Percentiles rank a stretch among this genome's conserved stretches.
Evolutionary conservation across 495 filamentous ascomycete genomes (phyloP).

Genomic region (Saxophila tyrrhenica): DNA sequence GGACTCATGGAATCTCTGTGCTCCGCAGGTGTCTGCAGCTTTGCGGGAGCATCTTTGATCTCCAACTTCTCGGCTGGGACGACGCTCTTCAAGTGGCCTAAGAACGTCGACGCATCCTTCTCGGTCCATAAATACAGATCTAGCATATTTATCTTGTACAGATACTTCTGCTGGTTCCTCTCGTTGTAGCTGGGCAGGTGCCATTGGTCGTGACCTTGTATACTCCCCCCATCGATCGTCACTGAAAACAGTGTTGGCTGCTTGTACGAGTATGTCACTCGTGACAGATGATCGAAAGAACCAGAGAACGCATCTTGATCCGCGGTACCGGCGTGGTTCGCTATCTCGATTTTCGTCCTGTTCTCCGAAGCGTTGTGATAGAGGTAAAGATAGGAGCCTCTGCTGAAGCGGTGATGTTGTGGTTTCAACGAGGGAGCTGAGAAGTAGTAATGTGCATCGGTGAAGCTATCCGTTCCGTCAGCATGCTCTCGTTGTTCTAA

Average conservation of each 20-base stretch:
- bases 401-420: conserved; percentile 76
- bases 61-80: conserved; percentile 50
- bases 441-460: conserved; percentile 85
- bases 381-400: conserved; percentile 78
- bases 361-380: conserved; percentile 61
- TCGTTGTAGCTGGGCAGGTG: conserved; percentile 62
- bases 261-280: conserved; percentile 60
- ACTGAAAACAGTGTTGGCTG: conserved; percentile 69
- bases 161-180: conserved; percentile 55
- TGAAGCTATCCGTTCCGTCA: conserved; percentile 49
- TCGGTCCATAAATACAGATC: conserved; percentile 86
- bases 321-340: conserved; percentile 75
- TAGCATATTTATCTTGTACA: conserved; percentile 67
- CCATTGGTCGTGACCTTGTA: conserved; percentile 52
- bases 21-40: conserved; percentile 21
- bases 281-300: conserved; percentile 52
- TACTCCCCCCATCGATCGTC: conserved; percentile 45
- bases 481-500: not conserved
- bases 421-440: conserved; percentile 56
- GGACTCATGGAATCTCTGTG: conserved; percentile 52
- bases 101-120: conserved; percentile 61
- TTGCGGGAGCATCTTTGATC: conserved; percentile 41
- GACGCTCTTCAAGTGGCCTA: conserved; percentile 51
- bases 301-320: conserved; percentile 85
- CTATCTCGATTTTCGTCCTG: conserved; percentile 67